phyloP scores from a whole-genome alignment of 371 early-diverging fungal genomes.

The Syncephalastrum sp. region DNA sequence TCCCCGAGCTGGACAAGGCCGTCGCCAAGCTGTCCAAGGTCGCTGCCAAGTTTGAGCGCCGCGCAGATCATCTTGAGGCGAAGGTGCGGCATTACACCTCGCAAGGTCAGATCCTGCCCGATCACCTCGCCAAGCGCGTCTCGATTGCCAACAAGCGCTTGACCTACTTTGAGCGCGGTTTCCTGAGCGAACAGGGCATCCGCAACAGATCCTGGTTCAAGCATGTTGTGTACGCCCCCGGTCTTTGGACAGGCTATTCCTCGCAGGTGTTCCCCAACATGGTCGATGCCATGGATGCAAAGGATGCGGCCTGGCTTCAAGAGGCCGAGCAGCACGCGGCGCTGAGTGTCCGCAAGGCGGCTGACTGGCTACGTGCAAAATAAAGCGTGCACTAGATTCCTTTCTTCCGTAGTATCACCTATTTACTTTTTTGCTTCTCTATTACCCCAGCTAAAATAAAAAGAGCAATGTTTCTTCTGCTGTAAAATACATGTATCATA shows the following conservation, averaged over 20 bases:
- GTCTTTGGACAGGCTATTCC: conserved; percentile 51
- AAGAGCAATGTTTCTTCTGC: too few relatives aligned
- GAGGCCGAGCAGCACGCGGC: conserved; percentile 32
- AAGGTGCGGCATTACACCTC: not conserved
- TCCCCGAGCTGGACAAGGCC: conserved; percentile 6
- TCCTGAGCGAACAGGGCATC: conserved; percentile 56
- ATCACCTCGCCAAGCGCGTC: conserved; percentile 20
- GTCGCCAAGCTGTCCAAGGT: conserved; percentile 8
- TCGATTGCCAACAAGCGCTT: conserved; percentile 38
- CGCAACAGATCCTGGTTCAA: conserved; percentile 62
- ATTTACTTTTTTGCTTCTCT: too few relatives aligned
- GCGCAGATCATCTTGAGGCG: conserved; percentile 8
- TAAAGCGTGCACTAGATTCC: too few relatives aligned
- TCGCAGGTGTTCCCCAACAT: conserved; percentile 53
- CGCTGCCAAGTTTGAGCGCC: conserved; percentile 13
- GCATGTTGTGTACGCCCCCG: conserved; percentile 60
- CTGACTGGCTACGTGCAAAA: not conserved
- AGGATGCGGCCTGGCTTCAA: conserved; percentile 19
- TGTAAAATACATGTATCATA: too few relatives aligned
- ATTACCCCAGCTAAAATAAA: too few relatives aligned
- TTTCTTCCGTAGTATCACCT: too few relatives aligned
- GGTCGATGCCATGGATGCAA: conserved; percentile 43
- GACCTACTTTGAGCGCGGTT: conserved; percentile 50
- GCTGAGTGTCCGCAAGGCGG: conserved; percentile 3
- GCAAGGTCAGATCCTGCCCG: conserved; percentile 14